phyloP scores from a whole-genome alignment of 768 basidiomycete species.

The Lactifluus piperatus region DNA sequence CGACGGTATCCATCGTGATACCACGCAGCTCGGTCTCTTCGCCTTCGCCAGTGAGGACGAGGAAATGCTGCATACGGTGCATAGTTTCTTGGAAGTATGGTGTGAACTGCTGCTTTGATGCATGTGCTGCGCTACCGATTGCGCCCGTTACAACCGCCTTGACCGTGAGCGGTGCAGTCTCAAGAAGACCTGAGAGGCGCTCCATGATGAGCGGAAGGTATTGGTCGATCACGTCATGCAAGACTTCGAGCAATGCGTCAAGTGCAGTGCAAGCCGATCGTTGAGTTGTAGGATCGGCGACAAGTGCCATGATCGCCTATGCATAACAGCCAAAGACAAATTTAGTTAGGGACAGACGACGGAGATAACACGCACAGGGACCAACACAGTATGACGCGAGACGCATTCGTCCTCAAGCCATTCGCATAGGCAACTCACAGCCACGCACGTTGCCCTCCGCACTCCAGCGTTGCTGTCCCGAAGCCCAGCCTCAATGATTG shows the following conservation, averaged over 20 bases:
- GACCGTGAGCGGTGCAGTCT: slow-evolving; percentile 76
- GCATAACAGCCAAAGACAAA: neutral
- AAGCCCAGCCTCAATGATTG: slow-evolving; percentile 83
- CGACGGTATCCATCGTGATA: slow-evolving; percentile 97
- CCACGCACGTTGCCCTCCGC: slow-evolving; percentile 91
- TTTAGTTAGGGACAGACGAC: neutral
- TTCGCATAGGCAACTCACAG: slow-evolving; percentile 93
- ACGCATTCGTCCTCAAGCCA: slow-evolving; percentile 94
- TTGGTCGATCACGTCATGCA: slow-evolving; percentile 81
- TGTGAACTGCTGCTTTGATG: slow-evolving; percentile 81
- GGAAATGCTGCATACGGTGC: slow-evolving; percentile 80
- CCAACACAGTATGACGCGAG: slow-evolving; percentile 68
- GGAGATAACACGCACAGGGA: slow-evolving; percentile 55
- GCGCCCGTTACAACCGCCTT: slow-evolving; percentile 96
- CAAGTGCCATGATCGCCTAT: slow-evolving; percentile 84
- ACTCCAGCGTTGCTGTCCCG: slow-evolving; percentile 77
- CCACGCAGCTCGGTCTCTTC: slow-evolving; percentile 93
- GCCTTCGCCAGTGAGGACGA: slow-evolving; percentile 75
- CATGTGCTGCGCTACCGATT: slow-evolving; percentile 96
- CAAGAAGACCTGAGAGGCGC: slow-evolving; percentile 77
- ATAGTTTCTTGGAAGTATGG: slow-evolving; percentile 95
- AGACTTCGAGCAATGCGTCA: slow-evolving; percentile 91
- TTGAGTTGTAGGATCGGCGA: slow-evolving; percentile 81
- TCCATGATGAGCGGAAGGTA: slow-evolving; percentile 96
- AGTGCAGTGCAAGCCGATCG: slow-evolving; percentile 93